These are phyloP conservation scores for Nemania abortiva DNA, from an alignment of 2,329 filamentous ascomycete species.

Conservation along the genomic window DNA sequence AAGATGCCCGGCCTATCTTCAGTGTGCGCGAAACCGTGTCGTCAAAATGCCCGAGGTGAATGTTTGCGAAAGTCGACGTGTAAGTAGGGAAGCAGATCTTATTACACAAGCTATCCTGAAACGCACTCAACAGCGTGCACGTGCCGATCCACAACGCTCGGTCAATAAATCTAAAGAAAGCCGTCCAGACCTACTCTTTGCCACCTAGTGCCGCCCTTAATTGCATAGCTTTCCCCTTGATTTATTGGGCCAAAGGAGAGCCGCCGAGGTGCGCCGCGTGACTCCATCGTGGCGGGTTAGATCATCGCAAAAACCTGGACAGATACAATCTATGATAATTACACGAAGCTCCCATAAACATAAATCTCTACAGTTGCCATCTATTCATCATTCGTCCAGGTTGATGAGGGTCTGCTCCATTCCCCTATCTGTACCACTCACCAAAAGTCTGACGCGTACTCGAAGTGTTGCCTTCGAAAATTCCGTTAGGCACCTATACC, in stretches of 20 bases:
- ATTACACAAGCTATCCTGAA: conserved; percentile 21
- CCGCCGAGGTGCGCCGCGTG: conserved; percentile 31
- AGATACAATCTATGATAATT: neutral
- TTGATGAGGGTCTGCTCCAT: neutral
- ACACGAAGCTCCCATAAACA: conserved; percentile 2
- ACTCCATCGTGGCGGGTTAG: conserved; percentile 25
- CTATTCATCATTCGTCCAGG: conserved; percentile 11
- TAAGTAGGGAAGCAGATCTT: conserved; percentile 3
- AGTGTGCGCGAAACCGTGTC: conserved; percentile 11
- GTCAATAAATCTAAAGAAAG: conserved; percentile 18
- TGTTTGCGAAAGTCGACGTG: conserved; percentile 24
- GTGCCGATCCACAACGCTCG: conserved; percentile 12
- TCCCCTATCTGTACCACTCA: conserved; percentile 22
- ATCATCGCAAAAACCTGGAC: conserved; percentile 14
- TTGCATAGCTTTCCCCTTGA: neutral
- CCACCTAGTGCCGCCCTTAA: conserved; percentile 34
- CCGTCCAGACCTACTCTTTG: conserved; percentile 18
- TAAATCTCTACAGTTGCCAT: conserved; percentile 11
- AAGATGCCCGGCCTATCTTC: neutral
- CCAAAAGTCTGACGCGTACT: conserved; percentile 18
- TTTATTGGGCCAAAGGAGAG: conserved; percentile 21
- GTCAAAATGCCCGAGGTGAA: conserved; percentile 10
- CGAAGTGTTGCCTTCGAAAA: conserved; percentile 12
- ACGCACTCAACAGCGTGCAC: conserved; percentile 13
- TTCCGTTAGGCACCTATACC: conserved; percentile 28